phyloP scores from a whole-genome alignment of 495 filamentous ascomycete genomes.

The Aspergillus kassunensis region DNA sequence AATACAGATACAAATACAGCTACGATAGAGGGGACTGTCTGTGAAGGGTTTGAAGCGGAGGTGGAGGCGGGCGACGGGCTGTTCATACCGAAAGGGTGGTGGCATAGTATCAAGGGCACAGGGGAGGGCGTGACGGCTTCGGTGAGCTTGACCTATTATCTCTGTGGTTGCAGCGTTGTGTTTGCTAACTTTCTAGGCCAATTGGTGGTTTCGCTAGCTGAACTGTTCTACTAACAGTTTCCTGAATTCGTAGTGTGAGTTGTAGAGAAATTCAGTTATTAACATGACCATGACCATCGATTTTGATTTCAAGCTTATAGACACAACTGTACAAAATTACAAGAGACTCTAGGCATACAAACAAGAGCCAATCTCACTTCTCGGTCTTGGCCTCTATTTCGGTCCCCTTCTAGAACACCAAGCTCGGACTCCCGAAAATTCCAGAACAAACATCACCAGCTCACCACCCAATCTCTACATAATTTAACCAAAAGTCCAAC shows the following conservation, averaged over 20 bases:
- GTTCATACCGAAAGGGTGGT: slow-evolving; percentile 92
- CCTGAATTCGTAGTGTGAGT: too few relatives aligned
- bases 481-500: not conserved
- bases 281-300: too few relatives aligned
- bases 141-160: slow-evolving; percentile 44
- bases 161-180: slow-evolving; percentile 8
- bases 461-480: not conserved
- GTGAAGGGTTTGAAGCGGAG: slow-evolving; percentile 51
- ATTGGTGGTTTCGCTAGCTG: slow-evolving; percentile 88
- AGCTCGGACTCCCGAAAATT: slow-evolving; percentile 17
- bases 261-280: too few relatives aligned
- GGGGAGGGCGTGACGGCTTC: slow-evolving; percentile 62
- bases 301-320: too few relatives aligned
- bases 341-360: too few relatives aligned
- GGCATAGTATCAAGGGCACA: slow-evolving; percentile 84
- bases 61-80: slow-evolving; percentile 66
- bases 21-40: slow-evolving; percentile 18
- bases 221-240: too few relatives aligned
- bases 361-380: too few relatives aligned
- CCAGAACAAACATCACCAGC: slow-evolving; percentile 22
- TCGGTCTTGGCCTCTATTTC: too few relatives aligned
- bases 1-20: slow-evolving; percentile 18
- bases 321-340: too few relatives aligned
- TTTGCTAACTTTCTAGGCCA: slow-evolving; percentile 54
- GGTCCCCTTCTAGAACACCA: not conserved